Evolutionary conservation across 2,329 filamentous ascomycete species (phyloP).

Genomic region (Tympanopsis confertula): DNA sequence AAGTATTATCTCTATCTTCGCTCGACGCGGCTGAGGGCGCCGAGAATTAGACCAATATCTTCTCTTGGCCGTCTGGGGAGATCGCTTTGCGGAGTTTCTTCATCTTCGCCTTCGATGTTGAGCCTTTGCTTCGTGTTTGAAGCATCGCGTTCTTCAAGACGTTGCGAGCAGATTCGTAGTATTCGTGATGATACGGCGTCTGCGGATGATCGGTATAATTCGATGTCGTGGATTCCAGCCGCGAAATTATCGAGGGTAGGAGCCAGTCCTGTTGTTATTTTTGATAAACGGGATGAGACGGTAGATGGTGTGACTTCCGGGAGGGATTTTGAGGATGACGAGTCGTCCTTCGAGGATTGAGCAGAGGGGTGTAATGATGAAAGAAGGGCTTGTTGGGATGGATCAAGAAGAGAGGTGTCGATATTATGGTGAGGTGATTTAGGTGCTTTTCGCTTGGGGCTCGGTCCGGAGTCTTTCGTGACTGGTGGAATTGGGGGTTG

Average conservation of each 20-base stretch:
- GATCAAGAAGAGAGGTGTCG: conserved; percentile 25
- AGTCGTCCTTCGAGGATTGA: conserved; percentile 2
- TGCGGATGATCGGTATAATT: conserved; percentile 40
- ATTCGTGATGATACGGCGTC: conserved; percentile 42
- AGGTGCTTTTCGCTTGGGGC: background rate
- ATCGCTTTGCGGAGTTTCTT: too few relatives aligned
- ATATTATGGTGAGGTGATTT: background rate
- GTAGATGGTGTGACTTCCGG: conserved; percentile 16
- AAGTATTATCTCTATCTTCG: conserved; percentile 7
- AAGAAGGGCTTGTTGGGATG: conserved; percentile 31
- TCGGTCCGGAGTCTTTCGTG: conserved; percentile 7
- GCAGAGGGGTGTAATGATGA: conserved; percentile 3
- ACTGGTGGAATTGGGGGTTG: conserved; percentile 26
- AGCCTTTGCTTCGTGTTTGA: background rate
- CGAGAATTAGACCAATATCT: background rate
- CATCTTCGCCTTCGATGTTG: background rate
- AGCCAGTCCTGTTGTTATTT: conserved; percentile 37
- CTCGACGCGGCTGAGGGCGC: background rate
- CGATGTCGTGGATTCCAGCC: conserved; percentile 46
- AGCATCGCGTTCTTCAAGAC: conserved; percentile 39
- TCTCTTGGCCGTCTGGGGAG: background rate
- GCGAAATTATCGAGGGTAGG: conserved; percentile 48
- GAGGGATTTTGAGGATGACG: conserved; percentile 8
- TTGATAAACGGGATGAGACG: conserved; percentile 30
- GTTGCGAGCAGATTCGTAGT: conserved; percentile 36